Percentiles rank a stretch among this genome's conserved stretches.
These are phyloP conservation scores for Maudiozyma bulderi DNA, from an alignment of 805 yeast species.

Conservation along the genomic window DNA sequence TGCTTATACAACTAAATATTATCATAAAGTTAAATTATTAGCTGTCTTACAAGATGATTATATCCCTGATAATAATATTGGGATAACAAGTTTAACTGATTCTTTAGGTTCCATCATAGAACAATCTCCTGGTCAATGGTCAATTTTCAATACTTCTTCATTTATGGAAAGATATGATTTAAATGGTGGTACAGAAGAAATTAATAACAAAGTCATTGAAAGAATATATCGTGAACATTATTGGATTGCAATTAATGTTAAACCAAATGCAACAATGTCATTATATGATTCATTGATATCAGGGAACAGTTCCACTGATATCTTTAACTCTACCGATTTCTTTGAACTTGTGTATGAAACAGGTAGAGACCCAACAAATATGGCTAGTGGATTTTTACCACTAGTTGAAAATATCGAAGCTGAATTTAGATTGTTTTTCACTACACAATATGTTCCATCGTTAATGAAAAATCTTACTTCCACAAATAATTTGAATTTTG, in stretches of 20 bases:
- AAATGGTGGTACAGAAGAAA: conserved; percentile 9
- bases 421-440: conserved; percentile 2
- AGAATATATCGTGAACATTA: conserved; percentile 45
- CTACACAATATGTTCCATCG: conserved; percentile 5
- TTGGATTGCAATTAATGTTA: conserved; percentile 56
- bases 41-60: conserved; percentile 3
- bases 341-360: conserved; percentile 45
- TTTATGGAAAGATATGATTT: conserved; percentile 8
- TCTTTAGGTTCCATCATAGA: not conserved
- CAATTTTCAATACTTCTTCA: conserved; percentile 18
- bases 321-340: conserved; percentile 14
- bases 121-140: conserved; percentile 22
- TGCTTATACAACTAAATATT: not conserved
- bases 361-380: conserved; percentile 50
- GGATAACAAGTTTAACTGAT: not conserved
- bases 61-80: not conserved
- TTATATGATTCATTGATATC: conserved; percentile 18
- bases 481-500: not conserved
- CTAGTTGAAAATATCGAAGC: conserved; percentile 31
- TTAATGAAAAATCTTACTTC: conserved; percentile 14
- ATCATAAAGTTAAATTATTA: conserved; percentile 1
- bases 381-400: conserved; percentile 38
- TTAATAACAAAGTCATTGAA: conserved; percentile 32
- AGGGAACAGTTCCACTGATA: conserved; percentile 6
- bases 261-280: conserved; percentile 35